A percentile compares a stretch with the other conserved stretches of the same genome.
Conservation (phyloP, 768 basidiomycete species). For the Termitomyces sp. region DNA sequence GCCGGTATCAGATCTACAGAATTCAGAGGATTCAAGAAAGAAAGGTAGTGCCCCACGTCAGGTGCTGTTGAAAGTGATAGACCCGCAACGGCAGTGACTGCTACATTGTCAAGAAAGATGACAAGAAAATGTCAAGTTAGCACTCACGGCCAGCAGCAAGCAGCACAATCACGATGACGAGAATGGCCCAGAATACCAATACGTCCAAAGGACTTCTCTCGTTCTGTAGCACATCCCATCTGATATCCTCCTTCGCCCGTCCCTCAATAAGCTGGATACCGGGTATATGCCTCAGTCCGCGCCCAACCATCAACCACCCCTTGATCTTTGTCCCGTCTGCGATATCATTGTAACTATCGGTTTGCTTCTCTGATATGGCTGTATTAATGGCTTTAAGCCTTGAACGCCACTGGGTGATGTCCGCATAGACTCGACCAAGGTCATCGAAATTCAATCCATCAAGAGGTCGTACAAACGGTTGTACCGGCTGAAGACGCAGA, state of each 20-base stretch:
- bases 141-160: conserved; percentile 60
- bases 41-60: conserved; percentile 65
- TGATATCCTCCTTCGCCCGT: conserved; percentile 75
- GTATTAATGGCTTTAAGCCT: conserved; percentile 67
- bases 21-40: conserved; percentile 54
- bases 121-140: not conserved
- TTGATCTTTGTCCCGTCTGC: conserved; percentile 64
- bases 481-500: conserved; percentile 59
- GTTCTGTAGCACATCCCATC: conserved; percentile 73
- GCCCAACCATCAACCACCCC: conserved; percentile 76
- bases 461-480: conserved; percentile 72
- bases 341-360: conserved; percentile 63
- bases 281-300: conserved; percentile 58
- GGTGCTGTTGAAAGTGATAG: conserved; percentile 66
- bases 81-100: conserved; percentile 70
- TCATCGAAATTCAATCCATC: conserved; percentile 65
- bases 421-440: conserved; percentile 59
- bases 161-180: conserved; percentile 42
- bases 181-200: conserved; percentile 53
- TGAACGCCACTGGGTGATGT: conserved; percentile 68
- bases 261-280: conserved; percentile 71
- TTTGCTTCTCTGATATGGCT: conserved; percentile 68
- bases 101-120: conserved; percentile 4
- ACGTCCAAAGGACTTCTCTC: conserved; percentile 42
- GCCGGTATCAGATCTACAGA: conserved; percentile 45